Evolutionary conservation across 2,329 filamentous ascomycete species (phyloP).

Genomic region (Chaetomium sp.): DNA sequence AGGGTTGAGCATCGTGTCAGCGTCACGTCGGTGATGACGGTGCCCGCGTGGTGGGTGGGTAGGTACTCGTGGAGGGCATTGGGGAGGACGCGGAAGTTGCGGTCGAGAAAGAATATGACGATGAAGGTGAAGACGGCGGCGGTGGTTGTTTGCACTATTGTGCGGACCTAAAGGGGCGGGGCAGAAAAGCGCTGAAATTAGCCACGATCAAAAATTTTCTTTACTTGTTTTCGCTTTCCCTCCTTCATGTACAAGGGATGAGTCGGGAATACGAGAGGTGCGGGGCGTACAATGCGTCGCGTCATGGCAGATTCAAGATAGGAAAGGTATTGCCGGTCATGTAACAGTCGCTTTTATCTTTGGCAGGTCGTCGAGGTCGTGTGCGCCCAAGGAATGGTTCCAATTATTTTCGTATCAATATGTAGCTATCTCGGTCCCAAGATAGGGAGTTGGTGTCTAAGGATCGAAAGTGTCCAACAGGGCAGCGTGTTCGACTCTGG

Average conservation of each 20-base stretch:
- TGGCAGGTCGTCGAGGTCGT: background rate
- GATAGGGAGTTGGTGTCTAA: too few relatives aligned
- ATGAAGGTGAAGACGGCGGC: constrained; percentile 61
- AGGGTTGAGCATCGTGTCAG: constrained; percentile 68
- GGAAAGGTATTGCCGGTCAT: constrained; percentile 8
- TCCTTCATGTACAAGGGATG: background rate
- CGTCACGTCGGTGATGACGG: constrained; percentile 79
- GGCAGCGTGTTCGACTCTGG: background rate
- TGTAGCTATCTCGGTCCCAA: too few relatives aligned
- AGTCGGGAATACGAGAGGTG: background rate
- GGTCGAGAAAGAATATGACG: constrained; percentile 76
- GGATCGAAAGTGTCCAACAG: background rate
- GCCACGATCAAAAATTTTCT: too few relatives aligned
- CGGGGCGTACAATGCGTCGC: constrained; percentile 26
- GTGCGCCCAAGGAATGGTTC: background rate
- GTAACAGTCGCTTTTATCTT: constrained; percentile 3
- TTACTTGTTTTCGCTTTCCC: too few relatives aligned
- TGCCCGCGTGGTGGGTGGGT: constrained; percentile 75
- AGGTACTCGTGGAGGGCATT: constrained; percentile 80
- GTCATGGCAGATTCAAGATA: constrained; percentile 22
- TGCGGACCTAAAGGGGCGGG: constrained; percentile 45
- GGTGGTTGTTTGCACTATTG: constrained; percentile 67
- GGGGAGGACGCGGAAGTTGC: constrained; percentile 79
- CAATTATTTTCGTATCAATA: too few relatives aligned
- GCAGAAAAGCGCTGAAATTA: background rate